Evolutionary conservation across 78 protist genomes (phyloP), one percentile per base, ranked within the genome.

Genomic region (Bodo saltans): DNA sequence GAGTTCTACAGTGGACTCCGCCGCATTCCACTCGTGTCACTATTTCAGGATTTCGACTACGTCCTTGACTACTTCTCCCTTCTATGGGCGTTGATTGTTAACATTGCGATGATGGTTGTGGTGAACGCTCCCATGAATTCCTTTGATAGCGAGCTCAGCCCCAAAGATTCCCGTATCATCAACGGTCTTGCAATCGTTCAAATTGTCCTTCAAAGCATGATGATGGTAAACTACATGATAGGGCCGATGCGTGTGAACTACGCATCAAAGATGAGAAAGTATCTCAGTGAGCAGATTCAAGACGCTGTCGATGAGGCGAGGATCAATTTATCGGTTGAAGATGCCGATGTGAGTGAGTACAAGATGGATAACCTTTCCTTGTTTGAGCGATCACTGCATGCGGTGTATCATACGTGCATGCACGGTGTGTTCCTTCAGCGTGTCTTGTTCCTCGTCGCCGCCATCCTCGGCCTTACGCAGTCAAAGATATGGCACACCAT

Each of bases 211-310:
- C 81, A 76, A 27, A 29, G 29, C 69, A 23, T 76, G 27, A 47
- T 30, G 28, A 42, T 76, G 41, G 81, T 37, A 29, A 47, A 47
- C 60, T 47, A 23, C 60, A 23, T 47, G n/a, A 37, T 76, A 28
- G 81, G 81, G 12, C 81, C 81, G 40, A 76, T 38, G 34, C 35
- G 81, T 29, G 34, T 76, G 42, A 42, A 76, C 69, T 29, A 42
- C 32, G 60, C 35, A 28, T 76, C 35, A 25, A 47, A 76, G 12
- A 42, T 47, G 81, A 4, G 70, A 28, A 38, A 23, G 37, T 76
- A 67, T 47, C 39, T 34, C 69, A 28, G 42, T 25, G 47, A 39
- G 72, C 67, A 60, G 41, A 38, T 42, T 3, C 69, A 39, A 33
- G 67, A 3, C 41, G 81, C 81, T 29, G 34, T 76, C 69, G 4